Conservation (phyloP, 2,329 filamentous ascomycete species). For the Aspergillus luchuensis region DNA sequence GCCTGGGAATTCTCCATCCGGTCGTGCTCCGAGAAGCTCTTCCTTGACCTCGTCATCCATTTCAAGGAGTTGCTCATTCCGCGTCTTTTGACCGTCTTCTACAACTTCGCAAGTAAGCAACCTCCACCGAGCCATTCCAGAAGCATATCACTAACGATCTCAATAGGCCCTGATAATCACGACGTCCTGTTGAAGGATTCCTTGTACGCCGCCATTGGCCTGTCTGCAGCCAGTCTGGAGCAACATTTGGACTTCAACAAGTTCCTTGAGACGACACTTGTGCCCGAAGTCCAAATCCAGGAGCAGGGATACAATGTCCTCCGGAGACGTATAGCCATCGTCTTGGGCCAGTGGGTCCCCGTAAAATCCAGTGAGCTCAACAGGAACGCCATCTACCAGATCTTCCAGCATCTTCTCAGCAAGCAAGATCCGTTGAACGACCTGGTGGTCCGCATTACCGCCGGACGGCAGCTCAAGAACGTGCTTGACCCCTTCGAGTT, state of each 20-base stretch:
- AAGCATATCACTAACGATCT: conserved; percentile 19
- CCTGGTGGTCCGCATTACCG: conserved; percentile 86
- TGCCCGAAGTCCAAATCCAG: conserved; percentile 73
- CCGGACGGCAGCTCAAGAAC: conserved; percentile 78
- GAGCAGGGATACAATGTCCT: conserved; percentile 75
- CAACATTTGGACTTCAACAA: conserved; percentile 78
- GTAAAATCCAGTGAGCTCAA: conserved; percentile 71
- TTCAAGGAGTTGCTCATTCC: conserved; percentile 80
- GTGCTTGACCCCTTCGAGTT: conserved; percentile 87
- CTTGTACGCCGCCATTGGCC: conserved; percentile 87
- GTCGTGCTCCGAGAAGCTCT: conserved; percentile 89
- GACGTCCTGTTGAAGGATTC: conserved; percentile 88
- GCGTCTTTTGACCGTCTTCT: conserved; percentile 80
- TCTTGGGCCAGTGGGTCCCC: conserved; percentile 86
- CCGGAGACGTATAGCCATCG: conserved; percentile 81
- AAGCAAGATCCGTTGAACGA: conserved; percentile 79
- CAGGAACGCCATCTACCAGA: conserved; percentile 76
- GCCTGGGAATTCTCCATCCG: conserved; percentile 92
- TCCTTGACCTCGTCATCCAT: conserved; percentile 85
- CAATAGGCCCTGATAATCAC: conserved; percentile 56
- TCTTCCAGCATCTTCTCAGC: conserved; percentile 84
- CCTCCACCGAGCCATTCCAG: not conserved
- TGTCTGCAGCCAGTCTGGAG: conserved; percentile 76
- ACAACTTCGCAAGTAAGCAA: conserved; percentile 67
- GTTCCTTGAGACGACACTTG: conserved; percentile 73